Evolutionary conservation across 2,329 filamentous ascomycete species (phyloP), one percentile per base, ranked within the genome.

Genomic region (Byssoonygena ceratinophila): DNA sequence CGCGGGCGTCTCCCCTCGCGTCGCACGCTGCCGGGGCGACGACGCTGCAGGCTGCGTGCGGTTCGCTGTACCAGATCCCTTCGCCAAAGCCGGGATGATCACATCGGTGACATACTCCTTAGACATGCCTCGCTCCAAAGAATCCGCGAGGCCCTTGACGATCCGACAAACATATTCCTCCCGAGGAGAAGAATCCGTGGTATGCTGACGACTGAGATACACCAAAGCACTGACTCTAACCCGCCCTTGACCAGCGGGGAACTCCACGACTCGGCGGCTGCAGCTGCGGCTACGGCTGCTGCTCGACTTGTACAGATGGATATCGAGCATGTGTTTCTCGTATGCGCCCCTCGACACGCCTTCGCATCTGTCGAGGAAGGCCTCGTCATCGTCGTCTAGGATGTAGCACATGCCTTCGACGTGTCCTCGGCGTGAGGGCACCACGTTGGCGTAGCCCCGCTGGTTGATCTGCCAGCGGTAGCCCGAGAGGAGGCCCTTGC

Each of bases 401-500:
- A 31, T 4, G 36, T 50, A 50, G 18, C 47, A 50, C 4, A 50
- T 34, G 9, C 47, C 47, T 40, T 50, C 47, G 4, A 50, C 47
- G 4, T 2, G 4, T 14, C 31, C 3, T 8, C 47, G 34, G 4
- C 4, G 34, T n/a, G 36, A 31, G 23, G 27, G 32, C 14, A 50
- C 47, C 23, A 50, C 39, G 18, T 50, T 50, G 3, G 47, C 47
- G 36, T 50, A 50, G 29, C 34, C 47, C 2, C 47, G 36, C 36
- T 41, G 5, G 18, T 50, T 49, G 20, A 49, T 49, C 16, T 39
- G 46, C 46, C 46, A 49, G 16, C 46, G 46, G 40, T 39, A 39
- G 34, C n/a, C 32, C 1, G 4, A 4, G 14, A 49, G 46, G 18
- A 25, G 4, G 3, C 31, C 46, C 3, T 2, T 23, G 18, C 46